Percentiles rank a stretch among this genome's conserved stretches.
Evolutionary conservation across 1,139 yeast species (phyloP).

Genomic region (Pichia terricola): DNA sequence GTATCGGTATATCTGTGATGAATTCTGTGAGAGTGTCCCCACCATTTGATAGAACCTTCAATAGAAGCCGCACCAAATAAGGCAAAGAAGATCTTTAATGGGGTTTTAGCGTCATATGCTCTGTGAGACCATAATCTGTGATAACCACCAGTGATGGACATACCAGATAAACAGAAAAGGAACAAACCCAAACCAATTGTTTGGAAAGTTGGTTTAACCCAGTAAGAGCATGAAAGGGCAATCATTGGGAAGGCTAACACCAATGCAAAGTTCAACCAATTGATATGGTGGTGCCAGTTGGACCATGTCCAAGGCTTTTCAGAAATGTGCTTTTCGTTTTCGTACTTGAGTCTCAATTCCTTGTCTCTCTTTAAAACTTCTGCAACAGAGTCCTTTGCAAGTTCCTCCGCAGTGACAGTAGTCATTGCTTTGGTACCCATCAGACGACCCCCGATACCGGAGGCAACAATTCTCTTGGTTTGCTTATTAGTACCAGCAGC

Average conservation of each 20-base stretch:
- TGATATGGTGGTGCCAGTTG: conserved; percentile 83
- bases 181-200: conserved; percentile 52
- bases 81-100: conserved; percentile 66
- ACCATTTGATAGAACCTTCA: conserved; percentile 97
- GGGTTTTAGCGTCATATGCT: conserved; percentile 66
- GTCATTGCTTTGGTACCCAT: conserved; percentile 76
- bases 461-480: conserved; percentile 61
- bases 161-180: conserved; percentile 65
- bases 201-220: conserved; percentile 49
- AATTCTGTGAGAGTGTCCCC: conserved; percentile 95
- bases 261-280: conserved; percentile 85
- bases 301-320: conserved; percentile 83
- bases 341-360: conserved; percentile 38
- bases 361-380: conserved; percentile 47
- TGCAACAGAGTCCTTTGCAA: conserved; percentile 44
- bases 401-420: conserved; percentile 53
- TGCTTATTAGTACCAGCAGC: conserved; percentile 67
- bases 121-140: conserved; percentile 87
- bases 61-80: conserved; percentile 91
- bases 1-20: conserved; percentile 98
- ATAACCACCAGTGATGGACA: conserved; percentile 94
- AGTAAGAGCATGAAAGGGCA: conserved; percentile 45
- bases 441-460: conserved; percentile 66
- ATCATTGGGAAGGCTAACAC: conserved; percentile 61
- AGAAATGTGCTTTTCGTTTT: conserved; percentile 59